Base-by-base conservation (phyloP, 1,139 yeast species). In the Hyphopichia wangnamkhiaoensis region DNA sequence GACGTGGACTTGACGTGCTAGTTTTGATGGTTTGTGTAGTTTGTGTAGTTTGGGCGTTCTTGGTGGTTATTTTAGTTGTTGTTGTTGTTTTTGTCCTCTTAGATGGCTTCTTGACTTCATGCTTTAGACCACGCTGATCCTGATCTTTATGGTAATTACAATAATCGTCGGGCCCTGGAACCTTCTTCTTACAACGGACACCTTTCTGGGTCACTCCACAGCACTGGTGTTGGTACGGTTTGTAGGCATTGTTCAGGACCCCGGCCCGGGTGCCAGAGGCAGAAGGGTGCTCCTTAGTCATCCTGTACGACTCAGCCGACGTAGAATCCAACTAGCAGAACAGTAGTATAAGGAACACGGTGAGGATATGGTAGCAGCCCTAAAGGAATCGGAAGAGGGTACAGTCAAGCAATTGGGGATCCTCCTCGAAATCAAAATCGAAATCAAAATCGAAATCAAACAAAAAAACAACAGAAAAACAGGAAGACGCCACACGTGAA, bases 171-270 rank as follows among this genome's bases (percentile, higher is more conserved):
- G 42, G 33, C 2, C 12, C 19, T 5, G 21, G 18, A n/a, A 35
- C 38, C 13, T 19, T 30, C 20, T 35, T 35, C 31, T 60, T 61
- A 45, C 73, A 68, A 33, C 63, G 52, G 5, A 39, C 34, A 1
- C 71, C 71, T 39, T 58, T 61, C 8, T 44, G 44, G 3, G 73
- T 68, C 15, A 48, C 52, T 2, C 72, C 73, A 18, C 41, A 43
- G 40, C 73, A 68, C 46, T 65, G 71, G 35, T 27, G 24, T 16
- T 38, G 31, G 15, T 12, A 30, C 20, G 12, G n/a, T n/a, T n/a
- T 5, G 10, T 5, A 15, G 31, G 17, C n/a, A 10, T 16, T 17
- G 19, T 3, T 10, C 12, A n/a, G n/a, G 19, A 16, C 5, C 12
- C 31, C 10, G 31, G 15, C 4, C 4, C 15, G 10, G 9, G 17